These are phyloP conservation scores for Coemansia sp. DNA, from an alignment of 192 early-diverging fungal species.

Conservation along the genomic window DNA sequence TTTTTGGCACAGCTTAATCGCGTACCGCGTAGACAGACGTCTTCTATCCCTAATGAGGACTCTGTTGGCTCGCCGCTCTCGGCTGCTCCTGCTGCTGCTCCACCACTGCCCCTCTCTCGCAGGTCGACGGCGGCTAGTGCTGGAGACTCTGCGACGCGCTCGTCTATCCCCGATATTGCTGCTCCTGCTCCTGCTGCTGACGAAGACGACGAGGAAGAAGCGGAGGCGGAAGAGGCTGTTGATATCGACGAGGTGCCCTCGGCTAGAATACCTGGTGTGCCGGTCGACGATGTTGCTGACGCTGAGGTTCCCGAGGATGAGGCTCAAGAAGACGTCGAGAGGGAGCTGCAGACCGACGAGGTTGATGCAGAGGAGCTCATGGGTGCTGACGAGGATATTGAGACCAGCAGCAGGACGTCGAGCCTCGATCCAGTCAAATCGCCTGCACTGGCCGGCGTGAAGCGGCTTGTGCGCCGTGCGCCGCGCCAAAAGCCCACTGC, in stretches of 20 bases:
- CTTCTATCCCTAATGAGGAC: slow-evolving; percentile 28
- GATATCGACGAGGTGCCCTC: neutral
- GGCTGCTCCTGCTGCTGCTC: slow-evolving; percentile 17
- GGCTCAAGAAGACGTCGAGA: neutral
- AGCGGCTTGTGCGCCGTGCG: slow-evolving; percentile 47
- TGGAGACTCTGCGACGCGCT: neutral
- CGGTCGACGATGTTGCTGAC: neutral
- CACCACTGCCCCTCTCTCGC: slow-evolving; percentile 23
- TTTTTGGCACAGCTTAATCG: slow-evolving; percentile 47
- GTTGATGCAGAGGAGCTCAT: slow-evolving; percentile 3
- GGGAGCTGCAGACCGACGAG: slow-evolving; percentile 6
- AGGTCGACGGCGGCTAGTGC: slow-evolving; percentile 12
- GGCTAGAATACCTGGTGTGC: neutral
- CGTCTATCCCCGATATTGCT: neutral
- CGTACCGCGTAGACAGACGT: slow-evolving; percentile 32
- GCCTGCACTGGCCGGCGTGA: slow-evolving; percentile 40
- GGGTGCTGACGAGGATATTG: slow-evolving; percentile 12
- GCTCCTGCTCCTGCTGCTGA: slow-evolving; percentile 6
- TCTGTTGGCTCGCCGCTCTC: slow-evolving; percentile 14
- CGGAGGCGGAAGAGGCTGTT: neutral
- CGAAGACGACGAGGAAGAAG: neutral
- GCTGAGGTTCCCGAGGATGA: neutral
- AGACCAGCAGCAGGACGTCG: slow-evolving; percentile 6
- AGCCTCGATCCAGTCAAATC: slow-evolving; percentile 42
- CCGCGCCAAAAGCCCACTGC: slow-evolving; percentile 53